Evolutionary conservation across 148 eudicot genomes (phyloP).

Genomic region (Amaranthus cruentus): DNA sequence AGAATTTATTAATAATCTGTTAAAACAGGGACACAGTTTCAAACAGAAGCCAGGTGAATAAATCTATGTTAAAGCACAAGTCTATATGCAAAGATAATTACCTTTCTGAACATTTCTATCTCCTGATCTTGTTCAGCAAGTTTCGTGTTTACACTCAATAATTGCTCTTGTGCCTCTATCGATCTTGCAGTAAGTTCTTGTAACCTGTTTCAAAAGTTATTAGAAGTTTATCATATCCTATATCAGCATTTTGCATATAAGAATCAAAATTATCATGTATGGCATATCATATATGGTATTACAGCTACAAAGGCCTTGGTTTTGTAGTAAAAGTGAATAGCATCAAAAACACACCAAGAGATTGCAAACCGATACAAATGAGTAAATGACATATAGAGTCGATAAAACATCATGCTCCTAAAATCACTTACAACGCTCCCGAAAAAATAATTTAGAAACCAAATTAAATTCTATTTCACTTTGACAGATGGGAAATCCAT

Average conservation of each 20-base stretch:
- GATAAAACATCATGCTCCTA: too few relatives aligned
- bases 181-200: conserved; percentile 58
- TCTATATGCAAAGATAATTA: conserved; percentile 11
- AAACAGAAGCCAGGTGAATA: not conserved
- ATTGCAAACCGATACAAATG: too few relatives aligned
- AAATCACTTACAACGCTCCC: too few relatives aligned
- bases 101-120: conserved; percentile 61
- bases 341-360: too few relatives aligned
- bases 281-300: not conserved
- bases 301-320: not conserved
- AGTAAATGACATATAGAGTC: too few relatives aligned
- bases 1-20: conserved; percentile 73
- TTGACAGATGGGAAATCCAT: too few relatives aligned
- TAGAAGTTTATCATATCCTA: not conserved
- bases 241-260: not conserved
- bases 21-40: conserved; percentile 12
- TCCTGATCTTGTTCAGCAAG: conserved; percentile 53
- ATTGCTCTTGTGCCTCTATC: conserved; percentile 44
- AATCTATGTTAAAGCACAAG: not conserved
- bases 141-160: conserved; percentile 39
- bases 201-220: conserved; percentile 47
- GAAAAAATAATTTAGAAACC: too few relatives aligned
- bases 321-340: too few relatives aligned
- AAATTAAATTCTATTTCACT: too few relatives aligned
- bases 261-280: not conserved